A percentile compares a stretch with the other conserved stretches of the same genome.
phyloP scores from a whole-genome alignment of 129 eudicot genomes.

The Escallonia herrerae region DNA sequence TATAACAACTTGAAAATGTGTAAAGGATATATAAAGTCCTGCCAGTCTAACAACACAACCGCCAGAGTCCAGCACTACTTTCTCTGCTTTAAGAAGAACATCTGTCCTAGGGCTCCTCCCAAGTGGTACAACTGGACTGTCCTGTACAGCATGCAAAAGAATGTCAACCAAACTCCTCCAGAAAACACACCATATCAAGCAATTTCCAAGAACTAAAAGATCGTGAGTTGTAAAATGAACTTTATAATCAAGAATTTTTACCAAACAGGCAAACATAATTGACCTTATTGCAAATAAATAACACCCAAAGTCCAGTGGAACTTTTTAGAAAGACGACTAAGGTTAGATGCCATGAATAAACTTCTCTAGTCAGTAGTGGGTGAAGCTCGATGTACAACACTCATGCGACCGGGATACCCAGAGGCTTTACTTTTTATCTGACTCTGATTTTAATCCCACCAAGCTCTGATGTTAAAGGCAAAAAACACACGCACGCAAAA shows the following conservation, averaged over 20 bases:
- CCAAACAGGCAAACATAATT: not conserved
- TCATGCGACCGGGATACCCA: too few relatives aligned
- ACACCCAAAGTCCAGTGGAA: not conserved
- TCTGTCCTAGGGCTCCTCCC: slow-evolving; percentile 95
- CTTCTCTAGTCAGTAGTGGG: too few relatives aligned
- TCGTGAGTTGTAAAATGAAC: not conserved
- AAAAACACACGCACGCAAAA: too few relatives aligned
- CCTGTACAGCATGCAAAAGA: slow-evolving; percentile 34
- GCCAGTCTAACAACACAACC: slow-evolving; percentile 95
- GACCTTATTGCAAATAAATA: not conserved
- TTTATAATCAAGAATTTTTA: not conserved
- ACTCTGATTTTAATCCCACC: too few relatives aligned
- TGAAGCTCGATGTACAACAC: too few relatives aligned
- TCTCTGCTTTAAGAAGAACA: slow-evolving; percentile 77
- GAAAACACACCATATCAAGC: not conserved
- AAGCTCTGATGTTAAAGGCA: too few relatives aligned
- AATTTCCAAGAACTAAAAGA: not conserved
- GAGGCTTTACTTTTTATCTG: too few relatives aligned
- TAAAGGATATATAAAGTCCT: slow-evolving; percentile 96
- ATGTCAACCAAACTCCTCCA: slow-evolving; percentile 3
- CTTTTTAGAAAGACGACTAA: not conserved
- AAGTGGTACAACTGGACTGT: slow-evolving; percentile 81
- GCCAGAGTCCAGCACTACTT: slow-evolving; percentile 62
- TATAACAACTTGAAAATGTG: not conserved
- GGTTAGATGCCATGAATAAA: not conserved